Evolutionary conservation across 345 rosid genomes (phyloP).

Genomic region (Alliaria petiolata): DNA sequence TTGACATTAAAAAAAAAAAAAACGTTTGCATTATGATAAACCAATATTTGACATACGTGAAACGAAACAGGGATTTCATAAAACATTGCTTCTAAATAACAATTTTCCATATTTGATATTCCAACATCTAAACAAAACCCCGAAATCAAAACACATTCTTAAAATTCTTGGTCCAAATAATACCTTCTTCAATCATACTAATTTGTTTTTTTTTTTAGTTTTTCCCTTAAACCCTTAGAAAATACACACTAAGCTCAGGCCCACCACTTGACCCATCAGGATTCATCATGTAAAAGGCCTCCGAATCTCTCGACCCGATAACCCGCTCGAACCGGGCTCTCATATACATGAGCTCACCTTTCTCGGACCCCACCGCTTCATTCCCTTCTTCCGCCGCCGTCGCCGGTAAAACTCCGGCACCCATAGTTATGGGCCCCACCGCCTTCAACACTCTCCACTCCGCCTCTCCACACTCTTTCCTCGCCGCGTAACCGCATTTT

Average conservation of each 20-base stretch:
- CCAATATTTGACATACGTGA: background rate
- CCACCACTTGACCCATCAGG: conserved; percentile 56
- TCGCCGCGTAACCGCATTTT: conserved; percentile 77
- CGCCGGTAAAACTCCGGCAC: conserved; percentile 89
- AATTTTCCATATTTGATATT: background rate
- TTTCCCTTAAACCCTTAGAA: conserved; percentile 43
- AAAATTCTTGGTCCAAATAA: background rate
- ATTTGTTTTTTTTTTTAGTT: background rate
- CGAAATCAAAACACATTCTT: background rate
- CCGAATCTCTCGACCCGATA: conserved; percentile 83
- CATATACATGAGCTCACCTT: conserved; percentile 94
- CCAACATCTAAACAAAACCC: too few relatives aligned
- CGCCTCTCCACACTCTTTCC: conserved; percentile 57
- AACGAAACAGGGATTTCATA: background rate
- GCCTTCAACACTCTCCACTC: conserved; percentile 70
- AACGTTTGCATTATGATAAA: background rate
- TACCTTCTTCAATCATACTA: conserved; percentile 1
- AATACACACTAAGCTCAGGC: conserved; percentile 87
- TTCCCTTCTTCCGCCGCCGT: conserved; percentile 15
- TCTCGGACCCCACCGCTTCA: conserved; percentile 41
- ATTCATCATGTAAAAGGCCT: conserved; percentile 94
- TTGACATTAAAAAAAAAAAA: too few relatives aligned
- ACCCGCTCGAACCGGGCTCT: conserved; percentile 95
- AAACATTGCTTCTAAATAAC: background rate
- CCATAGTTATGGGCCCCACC: conserved; percentile 85